Percentiles rank a stretch among this genome's conserved stretches.
These are phyloP conservation scores for Aspergillus latus DNA, from an alignment of 2,329 filamentous ascomycete species.

Conservation along the genomic window DNA sequence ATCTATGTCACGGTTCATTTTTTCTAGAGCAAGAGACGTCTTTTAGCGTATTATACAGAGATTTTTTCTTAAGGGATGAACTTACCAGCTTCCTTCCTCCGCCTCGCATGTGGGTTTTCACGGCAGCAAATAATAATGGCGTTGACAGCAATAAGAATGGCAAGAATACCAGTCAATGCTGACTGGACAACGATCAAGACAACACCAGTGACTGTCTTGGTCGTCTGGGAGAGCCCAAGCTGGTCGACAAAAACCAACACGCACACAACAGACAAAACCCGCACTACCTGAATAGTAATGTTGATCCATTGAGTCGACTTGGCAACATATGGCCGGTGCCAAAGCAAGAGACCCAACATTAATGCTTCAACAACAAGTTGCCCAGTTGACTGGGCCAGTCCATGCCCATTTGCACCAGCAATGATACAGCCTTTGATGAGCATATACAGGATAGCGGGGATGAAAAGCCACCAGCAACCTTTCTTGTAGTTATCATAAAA, in stretches of 20 bases:
- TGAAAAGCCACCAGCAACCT: slow-evolving; percentile 95
- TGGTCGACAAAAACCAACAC: slow-evolving; percentile 93
- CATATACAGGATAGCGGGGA: slow-evolving; percentile 85
- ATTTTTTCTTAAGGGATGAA: slow-evolving; percentile 17
- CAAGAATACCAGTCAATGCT: slow-evolving; percentile 75
- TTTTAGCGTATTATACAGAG: slow-evolving; percentile 14
- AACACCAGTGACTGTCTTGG: slow-evolving; percentile 91
- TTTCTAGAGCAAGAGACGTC: slow-evolving; percentile 56
- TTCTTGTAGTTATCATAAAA: slow-evolving; percentile 97
- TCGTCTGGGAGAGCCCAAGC: slow-evolving; percentile 83
- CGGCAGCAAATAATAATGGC: slow-evolving; percentile 78
- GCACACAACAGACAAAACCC: slow-evolving; percentile 82
- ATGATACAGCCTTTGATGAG: slow-evolving; percentile 85
- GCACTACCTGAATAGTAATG: slow-evolving; percentile 83
- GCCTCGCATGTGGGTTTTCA: slow-evolving; percentile 85
- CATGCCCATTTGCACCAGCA: slow-evolving; percentile 81
- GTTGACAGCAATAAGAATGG: slow-evolving; percentile 85
- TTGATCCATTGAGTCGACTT: slow-evolving; percentile 91
- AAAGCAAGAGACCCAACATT: slow-evolving; percentile 76
- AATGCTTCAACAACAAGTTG: slow-evolving; percentile 78
- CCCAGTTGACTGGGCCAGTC: slow-evolving; percentile 74
- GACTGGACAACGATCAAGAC: slow-evolving; percentile 91
- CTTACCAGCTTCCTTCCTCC: slow-evolving; percentile 86
- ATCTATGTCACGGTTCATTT: slow-evolving; percentile 73
- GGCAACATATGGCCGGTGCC: slow-evolving; percentile 82